Base-by-base conservation (phyloP, 345 rosid species). In the Citrus sp. region DNA sequence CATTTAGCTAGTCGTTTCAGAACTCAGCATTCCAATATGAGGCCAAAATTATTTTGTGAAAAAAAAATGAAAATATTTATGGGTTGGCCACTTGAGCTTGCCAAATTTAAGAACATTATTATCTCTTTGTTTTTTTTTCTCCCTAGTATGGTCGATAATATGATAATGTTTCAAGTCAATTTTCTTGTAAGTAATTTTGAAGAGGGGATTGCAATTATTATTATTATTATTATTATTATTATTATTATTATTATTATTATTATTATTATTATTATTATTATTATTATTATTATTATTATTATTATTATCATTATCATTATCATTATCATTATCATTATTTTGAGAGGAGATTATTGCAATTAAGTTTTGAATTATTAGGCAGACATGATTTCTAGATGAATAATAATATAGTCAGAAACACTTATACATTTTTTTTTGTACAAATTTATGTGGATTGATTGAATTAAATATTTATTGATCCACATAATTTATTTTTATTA, bases 21-120 rank as follows among this genome's bases (percentile, higher is more conserved):
- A 7, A 81, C 73, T 83, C 86, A 79, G 78, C 83, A 74, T 76
- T 38, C 76, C 85, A 77, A 12, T 67, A 60, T 65, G 6, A 60
- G 32, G 75, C 69, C 63, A 65, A 67, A n/a, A 34, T 32, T 70
- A 40, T 27, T 76, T 51, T 34, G 78, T 46, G 6, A 16, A 72
- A 69, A 12, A 9, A 13, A 42, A 3, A 42, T 42, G 16, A 5
- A 54, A 40, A 62, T 21, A 3, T 54, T 64, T 46, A 64, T 63
- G 55, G 71, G 30, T 27, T 75, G n/a, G 16, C 77, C 78, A 62
- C 80, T 81, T 71, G 77, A 69, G 34, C 35, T 73, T 66, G 34
- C 67, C 78, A 62, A 34, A 7, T 35, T 51, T 37, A 67, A 81
- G 62, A 55, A 69, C 60, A 73, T 73, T 46, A 18, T 25, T 46